Conservation (phyloP, 2,329 filamentous ascomycete species). For the Trichophyton mentagrophytes region DNA sequence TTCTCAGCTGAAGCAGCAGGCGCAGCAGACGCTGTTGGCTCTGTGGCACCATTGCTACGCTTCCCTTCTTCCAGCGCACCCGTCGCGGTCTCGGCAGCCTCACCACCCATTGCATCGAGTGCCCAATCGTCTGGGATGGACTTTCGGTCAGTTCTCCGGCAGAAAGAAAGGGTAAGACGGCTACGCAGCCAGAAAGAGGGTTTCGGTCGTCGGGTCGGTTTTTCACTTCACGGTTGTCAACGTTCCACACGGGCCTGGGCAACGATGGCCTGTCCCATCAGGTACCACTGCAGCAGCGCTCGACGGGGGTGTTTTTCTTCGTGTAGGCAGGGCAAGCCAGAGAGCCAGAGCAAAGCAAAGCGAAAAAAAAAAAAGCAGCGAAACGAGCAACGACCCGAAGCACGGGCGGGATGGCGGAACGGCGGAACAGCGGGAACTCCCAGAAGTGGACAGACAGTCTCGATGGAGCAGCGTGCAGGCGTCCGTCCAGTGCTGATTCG, state of each 20-base stretch:
- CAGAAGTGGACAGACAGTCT: not conserved
- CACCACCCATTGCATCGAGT: slow-evolving; percentile 10
- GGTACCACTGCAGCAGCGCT: slow-evolving; percentile 12
- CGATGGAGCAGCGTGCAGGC: not conserved
- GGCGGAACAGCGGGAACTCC: not conserved
- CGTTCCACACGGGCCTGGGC: slow-evolving; percentile 10
- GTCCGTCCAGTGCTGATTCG: not conserved
- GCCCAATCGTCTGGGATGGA: slow-evolving; percentile 4
- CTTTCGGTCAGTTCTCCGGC: slow-evolving; percentile 4
- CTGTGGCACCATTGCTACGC: slow-evolving; percentile 2
- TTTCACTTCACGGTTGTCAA: slow-evolving; percentile 2
- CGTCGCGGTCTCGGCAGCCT: slow-evolving; percentile 12
- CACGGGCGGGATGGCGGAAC: not conserved
- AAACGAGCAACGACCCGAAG: no score
- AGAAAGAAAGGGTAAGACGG: not conserved
- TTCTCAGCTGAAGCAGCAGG: slow-evolving; percentile 9
- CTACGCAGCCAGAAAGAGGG: not conserved
- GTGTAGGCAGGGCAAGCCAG: not conserved
- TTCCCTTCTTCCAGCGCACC: slow-evolving; percentile 14
- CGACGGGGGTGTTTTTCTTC: not conserved
- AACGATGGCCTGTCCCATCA: slow-evolving; percentile 8
- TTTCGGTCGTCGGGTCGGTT: slow-evolving; percentile 3
- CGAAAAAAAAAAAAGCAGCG: no score
- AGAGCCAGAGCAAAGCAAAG: no score
- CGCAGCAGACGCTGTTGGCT: slow-evolving; percentile 3